Conservation (phyloP, 768 basidiomycete genomes). For the Lentinula aciculospora region DNA sequence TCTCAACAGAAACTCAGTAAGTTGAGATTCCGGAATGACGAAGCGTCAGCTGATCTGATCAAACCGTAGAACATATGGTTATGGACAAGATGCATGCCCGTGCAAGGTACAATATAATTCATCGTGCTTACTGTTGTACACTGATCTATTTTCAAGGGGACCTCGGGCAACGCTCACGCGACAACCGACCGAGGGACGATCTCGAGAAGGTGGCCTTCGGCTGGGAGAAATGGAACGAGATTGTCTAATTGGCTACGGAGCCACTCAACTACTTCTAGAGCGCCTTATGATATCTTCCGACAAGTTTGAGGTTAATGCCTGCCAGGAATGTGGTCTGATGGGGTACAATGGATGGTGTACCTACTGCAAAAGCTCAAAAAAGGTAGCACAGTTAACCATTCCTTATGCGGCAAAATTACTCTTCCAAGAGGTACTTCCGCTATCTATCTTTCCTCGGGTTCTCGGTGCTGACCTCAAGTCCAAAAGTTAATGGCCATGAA, state of each 20-base stretch:
- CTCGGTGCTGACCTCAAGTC: not conserved
- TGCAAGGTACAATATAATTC: constrained; percentile 57
- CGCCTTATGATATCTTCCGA: constrained; percentile 99
- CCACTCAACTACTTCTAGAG: constrained; percentile 92
- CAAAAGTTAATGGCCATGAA: constrained; percentile 96
- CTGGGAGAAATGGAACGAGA: constrained; percentile 99
- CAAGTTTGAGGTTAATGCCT: constrained; percentile 95
- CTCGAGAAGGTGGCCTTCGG: constrained; percentile 93
- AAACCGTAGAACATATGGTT: constrained; percentile 84
- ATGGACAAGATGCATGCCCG: constrained; percentile 99
- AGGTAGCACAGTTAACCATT: constrained; percentile 91
- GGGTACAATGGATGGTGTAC: constrained; percentile 95
- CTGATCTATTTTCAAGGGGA: constrained; percentile 47
- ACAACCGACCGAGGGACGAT: constrained; percentile 97
- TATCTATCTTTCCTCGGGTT: not conserved
- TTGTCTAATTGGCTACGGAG: constrained; percentile 97
- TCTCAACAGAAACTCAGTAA: constrained; percentile 81
- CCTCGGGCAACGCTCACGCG: constrained; percentile 95
- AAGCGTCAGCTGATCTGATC: constrained; percentile 13
- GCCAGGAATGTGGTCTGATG: constrained; percentile 90
- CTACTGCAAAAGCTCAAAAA: constrained; percentile 97
- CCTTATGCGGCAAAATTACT: constrained; percentile 94
- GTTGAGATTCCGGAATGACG: constrained; percentile 20
- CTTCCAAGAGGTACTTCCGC: constrained; percentile 72
- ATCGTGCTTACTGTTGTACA: not conserved